Evolutionary conservation across 2,329 filamentous ascomycete species (phyloP).

Genomic region (Ceratocystis ficicola): DNA sequence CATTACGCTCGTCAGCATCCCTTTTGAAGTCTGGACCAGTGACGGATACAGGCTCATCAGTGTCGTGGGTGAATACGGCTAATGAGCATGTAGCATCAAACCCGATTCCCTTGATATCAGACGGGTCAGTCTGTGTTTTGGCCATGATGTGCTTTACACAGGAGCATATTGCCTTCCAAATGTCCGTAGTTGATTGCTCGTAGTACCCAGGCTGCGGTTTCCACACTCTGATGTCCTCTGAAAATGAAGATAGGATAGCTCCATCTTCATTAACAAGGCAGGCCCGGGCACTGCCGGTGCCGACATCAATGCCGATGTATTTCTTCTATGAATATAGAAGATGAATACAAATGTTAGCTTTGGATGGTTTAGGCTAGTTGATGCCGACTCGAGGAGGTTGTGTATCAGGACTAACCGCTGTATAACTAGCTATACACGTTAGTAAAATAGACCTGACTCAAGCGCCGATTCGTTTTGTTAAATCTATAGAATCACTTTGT

Average conservation of each 20-base stretch:
- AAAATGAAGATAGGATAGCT: slow-evolving; percentile 67
- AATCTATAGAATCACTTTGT: not conserved
- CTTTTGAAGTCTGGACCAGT: slow-evolving; percentile 70
- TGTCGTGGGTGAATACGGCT: slow-evolving; percentile 77
- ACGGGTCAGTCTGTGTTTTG: slow-evolving; percentile 65
- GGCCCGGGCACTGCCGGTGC: slow-evolving; percentile 86
- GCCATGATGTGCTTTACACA: slow-evolving; percentile 73
- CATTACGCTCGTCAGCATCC: slow-evolving; percentile 76
- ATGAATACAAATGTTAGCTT: not conserved
- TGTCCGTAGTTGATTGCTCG: slow-evolving; percentile 96
- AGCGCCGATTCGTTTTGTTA: not conserved
- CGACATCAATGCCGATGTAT: slow-evolving; percentile 84
- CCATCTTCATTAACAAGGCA: slow-evolving; percentile 89
- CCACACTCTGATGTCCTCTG: slow-evolving; percentile 69
- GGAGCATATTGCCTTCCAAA: slow-evolving; percentile 88
- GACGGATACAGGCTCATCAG: slow-evolving; percentile 80
- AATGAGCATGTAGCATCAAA: slow-evolving; percentile 99
- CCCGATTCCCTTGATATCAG: slow-evolving; percentile 74
- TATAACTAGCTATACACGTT: not conserved
- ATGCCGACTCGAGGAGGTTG: not conserved
- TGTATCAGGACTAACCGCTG: not conserved
- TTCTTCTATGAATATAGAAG: slow-evolving; percentile 35
- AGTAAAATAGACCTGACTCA: not conserved
- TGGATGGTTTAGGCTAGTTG: not conserved
- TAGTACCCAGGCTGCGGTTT: slow-evolving; percentile 65